Percentiles rank a stretch among this genome's conserved stretches.
phyloP scores from a whole-genome alignment of 1,284 basidiomycete species.

The Moesziomyces parantarcticus region DNA sequence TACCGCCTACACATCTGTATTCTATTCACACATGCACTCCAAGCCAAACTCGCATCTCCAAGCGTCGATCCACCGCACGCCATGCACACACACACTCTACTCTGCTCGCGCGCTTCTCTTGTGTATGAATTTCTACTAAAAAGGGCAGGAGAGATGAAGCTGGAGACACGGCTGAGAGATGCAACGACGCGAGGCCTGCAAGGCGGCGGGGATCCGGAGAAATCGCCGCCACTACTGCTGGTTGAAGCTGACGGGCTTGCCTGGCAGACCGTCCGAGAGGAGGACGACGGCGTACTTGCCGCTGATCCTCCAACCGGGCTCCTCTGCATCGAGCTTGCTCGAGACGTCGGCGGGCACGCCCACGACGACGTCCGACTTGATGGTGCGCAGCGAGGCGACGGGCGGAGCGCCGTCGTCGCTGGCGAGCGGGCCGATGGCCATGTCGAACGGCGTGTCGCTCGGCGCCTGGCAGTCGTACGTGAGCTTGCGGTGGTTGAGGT shows the following conservation, averaged over 20 bases:
- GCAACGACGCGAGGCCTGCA: too few relatives aligned
- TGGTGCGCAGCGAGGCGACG: constrained; percentile 70
- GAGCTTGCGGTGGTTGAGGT: constrained; percentile 89
- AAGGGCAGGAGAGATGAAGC: too few relatives aligned
- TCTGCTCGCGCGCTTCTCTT: too few relatives aligned
- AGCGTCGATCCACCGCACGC: too few relatives aligned
- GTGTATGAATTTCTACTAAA: too few relatives aligned
- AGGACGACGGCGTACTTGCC: constrained; percentile 77
- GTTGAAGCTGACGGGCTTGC: constrained; percentile 45
- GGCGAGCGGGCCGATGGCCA: constrained; percentile 93
- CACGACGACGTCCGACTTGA: constrained; percentile 76
- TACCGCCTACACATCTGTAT: too few relatives aligned
- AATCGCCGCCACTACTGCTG: constrained; percentile 24
- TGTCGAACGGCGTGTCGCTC: constrained; percentile 86
- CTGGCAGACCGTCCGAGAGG: constrained; percentile 51
- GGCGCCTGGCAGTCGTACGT: constrained; percentile 74
- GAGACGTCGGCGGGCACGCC: constrained; percentile 77
- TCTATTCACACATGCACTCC: too few relatives aligned
- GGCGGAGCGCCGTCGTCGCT: constrained; percentile 88
- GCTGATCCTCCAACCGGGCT: constrained; percentile 81
- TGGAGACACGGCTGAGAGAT: too few relatives aligned
- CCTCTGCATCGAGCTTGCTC: constrained; percentile 76
- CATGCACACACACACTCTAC: too few relatives aligned
- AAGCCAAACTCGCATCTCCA: too few relatives aligned
- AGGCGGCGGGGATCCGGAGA: too few relatives aligned